Percentiles rank a stretch among this genome's conserved stretches.
Conservation (phyloP, 768 basidiomycete species). For the Tylopilus balloui region DNA sequence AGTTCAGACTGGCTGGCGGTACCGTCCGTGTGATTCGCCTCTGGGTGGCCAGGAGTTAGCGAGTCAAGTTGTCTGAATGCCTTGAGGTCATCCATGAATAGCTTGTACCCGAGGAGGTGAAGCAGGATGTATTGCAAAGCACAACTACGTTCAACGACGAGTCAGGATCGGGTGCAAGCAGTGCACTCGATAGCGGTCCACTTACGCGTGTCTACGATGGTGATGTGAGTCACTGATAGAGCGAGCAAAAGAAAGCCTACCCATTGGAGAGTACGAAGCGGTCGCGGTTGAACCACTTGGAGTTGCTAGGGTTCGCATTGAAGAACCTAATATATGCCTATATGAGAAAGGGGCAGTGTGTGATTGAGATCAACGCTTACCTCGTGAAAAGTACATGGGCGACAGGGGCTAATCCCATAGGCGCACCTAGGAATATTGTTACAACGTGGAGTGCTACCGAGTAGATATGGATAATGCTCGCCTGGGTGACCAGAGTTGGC, state of each 20-base stretch:
- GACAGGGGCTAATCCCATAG: slow-evolving; percentile 89
- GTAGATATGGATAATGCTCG: neutral
- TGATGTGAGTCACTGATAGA: slow-evolving; percentile 10
- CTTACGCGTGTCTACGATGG: slow-evolving; percentile 66
- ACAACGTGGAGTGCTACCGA: too few species aligned
- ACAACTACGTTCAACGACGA: slow-evolving; percentile 49
- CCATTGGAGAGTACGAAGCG: slow-evolving; percentile 96
- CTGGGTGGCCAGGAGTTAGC: slow-evolving; percentile 91
- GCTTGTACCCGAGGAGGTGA: slow-evolving; percentile 88
- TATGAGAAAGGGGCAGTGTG: neutral
- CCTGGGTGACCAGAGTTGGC: slow-evolving; percentile 95
- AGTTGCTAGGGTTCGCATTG: slow-evolving; percentile 82
- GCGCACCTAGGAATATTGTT: slow-evolving; percentile 56
- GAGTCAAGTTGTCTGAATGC: slow-evolving; percentile 88
- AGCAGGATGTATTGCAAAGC: slow-evolving; percentile 90
- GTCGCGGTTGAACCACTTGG: slow-evolving; percentile 95
- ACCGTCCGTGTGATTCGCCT: slow-evolving; percentile 66
- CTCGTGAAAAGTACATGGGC: slow-evolving; percentile 77
- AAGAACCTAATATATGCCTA: slow-evolving; percentile 53
- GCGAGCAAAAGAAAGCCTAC: slow-evolving; percentile 35
- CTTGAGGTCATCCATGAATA: slow-evolving; percentile 90
- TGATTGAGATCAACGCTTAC: slow-evolving; percentile 31
- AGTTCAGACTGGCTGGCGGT: slow-evolving; percentile 3
- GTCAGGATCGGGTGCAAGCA: slow-evolving; percentile 2
- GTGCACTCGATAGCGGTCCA: neutral